Evolutionary conservation across 768 basidiomycete genomes (phyloP).

Genomic region (Amanita rimosa): DNA sequence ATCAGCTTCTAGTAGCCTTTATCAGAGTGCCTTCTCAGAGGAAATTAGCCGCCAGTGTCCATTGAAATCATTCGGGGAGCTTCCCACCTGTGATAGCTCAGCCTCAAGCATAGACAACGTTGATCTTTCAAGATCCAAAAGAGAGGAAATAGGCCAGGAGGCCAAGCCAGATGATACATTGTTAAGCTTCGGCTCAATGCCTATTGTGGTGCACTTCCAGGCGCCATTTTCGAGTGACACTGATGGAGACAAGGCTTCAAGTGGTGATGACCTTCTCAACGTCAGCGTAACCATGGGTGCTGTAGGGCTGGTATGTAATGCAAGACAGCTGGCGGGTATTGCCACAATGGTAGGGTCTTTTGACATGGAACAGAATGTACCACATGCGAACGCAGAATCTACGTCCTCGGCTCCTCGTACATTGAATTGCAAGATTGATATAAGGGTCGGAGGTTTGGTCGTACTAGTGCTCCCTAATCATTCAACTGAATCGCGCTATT

Average conservation of each 20-base stretch:
- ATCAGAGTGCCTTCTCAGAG: slow-evolving; percentile 58
- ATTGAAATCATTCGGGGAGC: not conserved
- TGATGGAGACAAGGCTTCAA: not conserved
- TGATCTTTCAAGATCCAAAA: too few species aligned
- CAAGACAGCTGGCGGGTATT: slow-evolving; percentile 4
- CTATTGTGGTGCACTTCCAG: slow-evolving; percentile 43
- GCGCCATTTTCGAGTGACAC: slow-evolving; percentile 27
- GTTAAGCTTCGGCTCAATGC: slow-evolving; percentile 51
- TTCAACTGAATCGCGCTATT: slow-evolving; percentile 6
- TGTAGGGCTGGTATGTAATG: not conserved
- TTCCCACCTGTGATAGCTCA: not conserved
- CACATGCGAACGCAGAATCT: not conserved
- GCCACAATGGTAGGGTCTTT: not conserved
- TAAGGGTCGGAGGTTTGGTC: slow-evolving; percentile 28
- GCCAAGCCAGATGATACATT: slow-evolving; percentile 28
- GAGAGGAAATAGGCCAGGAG: not conserved
- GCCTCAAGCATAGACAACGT: not conserved
- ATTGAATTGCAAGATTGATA: slow-evolving; percentile 3
- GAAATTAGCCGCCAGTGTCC: not conserved
- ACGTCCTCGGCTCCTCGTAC: slow-evolving; percentile 8
- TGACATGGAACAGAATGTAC: not conserved
- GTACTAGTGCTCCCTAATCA: slow-evolving; percentile 32
- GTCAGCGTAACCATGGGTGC: not conserved
- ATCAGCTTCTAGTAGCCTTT: slow-evolving; percentile 59
- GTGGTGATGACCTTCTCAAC: not conserved